phyloP scores from a whole-genome alignment of 371 early-diverging fungal species.

The Funneliformis caledonium region DNA sequence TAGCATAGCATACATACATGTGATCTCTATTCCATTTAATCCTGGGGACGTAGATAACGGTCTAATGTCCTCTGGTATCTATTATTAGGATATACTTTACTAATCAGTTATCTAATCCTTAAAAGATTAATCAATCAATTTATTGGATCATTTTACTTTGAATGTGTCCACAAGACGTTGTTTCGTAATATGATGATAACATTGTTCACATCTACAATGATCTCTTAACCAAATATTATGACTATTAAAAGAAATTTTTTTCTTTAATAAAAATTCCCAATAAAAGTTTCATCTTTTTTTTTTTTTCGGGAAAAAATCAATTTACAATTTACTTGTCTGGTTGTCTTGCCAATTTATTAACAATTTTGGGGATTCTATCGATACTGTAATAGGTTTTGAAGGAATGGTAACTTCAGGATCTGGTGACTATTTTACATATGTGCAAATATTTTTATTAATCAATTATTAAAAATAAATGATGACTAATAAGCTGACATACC shows the following conservation, averaged over 20 bases:
- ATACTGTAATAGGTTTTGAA: neutral
- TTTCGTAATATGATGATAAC: conserved; percentile 79
- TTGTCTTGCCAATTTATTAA: conserved; percentile 8
- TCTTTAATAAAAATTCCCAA: neutral
- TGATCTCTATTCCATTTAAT: conserved; percentile 1
- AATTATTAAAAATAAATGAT: too few relatives aligned
- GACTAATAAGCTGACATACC: too few relatives aligned
- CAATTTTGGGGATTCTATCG: neutral
- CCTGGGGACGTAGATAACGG: conserved; percentile 48
- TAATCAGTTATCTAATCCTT: neutral
- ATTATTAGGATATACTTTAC: neutral
- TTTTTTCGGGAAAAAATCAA: neutral
- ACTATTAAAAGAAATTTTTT: neutral
- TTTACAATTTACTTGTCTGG: conserved; percentile 30
- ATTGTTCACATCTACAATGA: conserved; percentile 82
- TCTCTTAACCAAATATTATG: conserved; percentile 81
- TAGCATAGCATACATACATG: neutral
- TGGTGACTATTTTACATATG: too few relatives aligned
- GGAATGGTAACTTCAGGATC: too few relatives aligned
- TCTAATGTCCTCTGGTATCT: conserved; percentile 70
- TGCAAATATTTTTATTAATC: too few relatives aligned
- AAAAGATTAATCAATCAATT: neutral
- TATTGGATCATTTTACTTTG: conserved; percentile 40
- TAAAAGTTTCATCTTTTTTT: too few relatives aligned
- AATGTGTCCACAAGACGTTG: conserved; percentile 81